Conservation (phyloP, 148 eudicot species). For the Linanthus parryae region DNA sequence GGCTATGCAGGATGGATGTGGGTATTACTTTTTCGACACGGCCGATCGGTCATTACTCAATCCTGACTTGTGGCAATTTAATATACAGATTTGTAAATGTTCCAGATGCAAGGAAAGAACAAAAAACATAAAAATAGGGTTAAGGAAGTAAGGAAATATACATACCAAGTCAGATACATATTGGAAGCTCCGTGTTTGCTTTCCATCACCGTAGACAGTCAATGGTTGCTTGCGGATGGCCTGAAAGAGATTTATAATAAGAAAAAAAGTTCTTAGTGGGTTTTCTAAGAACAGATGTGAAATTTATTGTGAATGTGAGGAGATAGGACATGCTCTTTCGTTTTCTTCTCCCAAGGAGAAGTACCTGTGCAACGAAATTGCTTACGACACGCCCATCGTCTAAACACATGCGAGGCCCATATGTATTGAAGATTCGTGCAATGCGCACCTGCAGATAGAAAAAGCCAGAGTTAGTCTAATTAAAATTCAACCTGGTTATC, state of each 20-base stretch:
- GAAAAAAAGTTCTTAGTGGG: not conserved
- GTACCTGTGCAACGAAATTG: slow-evolving; percentile 86
- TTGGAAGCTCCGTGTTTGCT: slow-evolving; percentile 89
- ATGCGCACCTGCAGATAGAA: slow-evolving; percentile 57
- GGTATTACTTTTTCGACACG: no score
- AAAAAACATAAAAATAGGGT: not conserved
- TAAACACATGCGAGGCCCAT: slow-evolving; percentile 86
- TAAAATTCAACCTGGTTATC: no score
- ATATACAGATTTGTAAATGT: not conserved
- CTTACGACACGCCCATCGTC: slow-evolving; percentile 94
- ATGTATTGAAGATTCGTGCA: slow-evolving; percentile 81
- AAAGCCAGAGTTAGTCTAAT: slow-evolving; percentile 2
- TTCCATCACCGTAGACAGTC: slow-evolving; percentile 89
- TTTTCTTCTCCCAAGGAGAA: no score
- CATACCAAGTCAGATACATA: slow-evolving; percentile 88
- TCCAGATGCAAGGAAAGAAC: not conserved
- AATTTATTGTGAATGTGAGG: not conserved
- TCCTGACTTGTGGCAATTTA: not conserved
- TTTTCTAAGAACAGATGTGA: not conserved
- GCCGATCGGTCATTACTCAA: not conserved
- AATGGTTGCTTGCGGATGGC: slow-evolving; percentile 83
- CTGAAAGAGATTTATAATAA: slow-evolving; percentile 47
- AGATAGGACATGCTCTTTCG: no score
- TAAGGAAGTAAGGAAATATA: not conserved
- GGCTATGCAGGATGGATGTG: no score